Evolutionary conservation across 805 yeast genomes (phyloP), one percentile per base, ranked within the genome.

Genomic region (Cyberlindnera mrakii): DNA sequence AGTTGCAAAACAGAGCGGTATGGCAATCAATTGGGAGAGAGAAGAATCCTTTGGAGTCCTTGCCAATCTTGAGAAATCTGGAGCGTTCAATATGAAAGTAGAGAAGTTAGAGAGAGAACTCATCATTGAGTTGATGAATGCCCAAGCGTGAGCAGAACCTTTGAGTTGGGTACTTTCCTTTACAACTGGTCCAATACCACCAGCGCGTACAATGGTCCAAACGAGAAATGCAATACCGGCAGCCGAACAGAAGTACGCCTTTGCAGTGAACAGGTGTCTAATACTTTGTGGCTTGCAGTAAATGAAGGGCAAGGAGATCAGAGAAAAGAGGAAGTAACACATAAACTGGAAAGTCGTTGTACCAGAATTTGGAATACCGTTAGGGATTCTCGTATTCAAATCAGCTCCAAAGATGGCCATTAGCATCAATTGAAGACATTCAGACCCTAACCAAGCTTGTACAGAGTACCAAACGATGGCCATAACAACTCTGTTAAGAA

Each of bases 381-480:
- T 74, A 25, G 75, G 88, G 56, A 83, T 80, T 53, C 81, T 75
- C 7, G 71, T 63, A 25, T 77, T 75, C 48, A 83, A 64, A 61
- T 82, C 68, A 43, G 75, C 71, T 42, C 88, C 87, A 67, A 85
- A 89, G 35, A 89, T 79, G 3, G 95, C 70, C 49, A 77, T 69
- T 44, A 89, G 67, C 91, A 88, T 85, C 41, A 85, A 65, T 47
- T 81, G 76, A 14, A 89, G 79, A 66, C 95, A 84, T 48, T 87
- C 77, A 29, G 91, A 95, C 43, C 95, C 93, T 44, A 90, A 74
- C 72, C 88, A 83, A 18, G 85, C 73, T 59, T 88, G 96, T 25
- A 86, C 93, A 25, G 93, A 80, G 57, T 82, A 87, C 96, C 96
- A 89, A 40, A 89, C 79, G 51, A 79, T 74, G 29, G 88, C 84